phyloP scores from a whole-genome alignment of 768 basidiomycete genomes.

The Xanthoconium stramineum region DNA sequence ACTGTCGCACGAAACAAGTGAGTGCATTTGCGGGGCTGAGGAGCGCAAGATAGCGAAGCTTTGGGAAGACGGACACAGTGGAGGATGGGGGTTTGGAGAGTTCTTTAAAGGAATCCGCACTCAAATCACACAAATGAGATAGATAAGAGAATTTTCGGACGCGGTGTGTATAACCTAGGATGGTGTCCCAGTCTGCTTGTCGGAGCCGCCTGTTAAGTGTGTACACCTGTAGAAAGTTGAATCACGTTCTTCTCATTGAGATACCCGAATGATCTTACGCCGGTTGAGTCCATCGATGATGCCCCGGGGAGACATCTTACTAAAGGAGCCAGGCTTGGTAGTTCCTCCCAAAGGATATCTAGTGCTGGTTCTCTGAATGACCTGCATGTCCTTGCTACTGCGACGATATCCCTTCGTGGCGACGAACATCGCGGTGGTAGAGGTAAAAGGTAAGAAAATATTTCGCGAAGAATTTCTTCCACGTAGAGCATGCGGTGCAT shows the following conservation, averaged over 20 bases:
- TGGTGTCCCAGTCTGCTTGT: slow-evolving; percentile 1
- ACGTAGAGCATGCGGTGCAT: no score
- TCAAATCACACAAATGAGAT: not conserved
- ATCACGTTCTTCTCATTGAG: no score
- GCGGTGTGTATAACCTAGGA: slow-evolving; percentile 9
- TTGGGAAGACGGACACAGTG: slow-evolving; percentile 5
- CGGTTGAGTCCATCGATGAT: not conserved
- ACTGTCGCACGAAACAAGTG: slow-evolving; percentile 3
- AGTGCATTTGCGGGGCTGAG: not conserved
- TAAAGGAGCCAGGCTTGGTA: not conserved
- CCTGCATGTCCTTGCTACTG: not conserved
- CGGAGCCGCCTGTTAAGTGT: not conserved
- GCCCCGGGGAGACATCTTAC: not conserved
- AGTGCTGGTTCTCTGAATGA: not conserved
- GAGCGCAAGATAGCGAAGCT: not conserved
- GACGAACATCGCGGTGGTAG: no score
- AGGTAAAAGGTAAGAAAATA: no score
- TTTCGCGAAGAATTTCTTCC: no score
- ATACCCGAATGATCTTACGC: slow-evolving; percentile 1
- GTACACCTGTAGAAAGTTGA: not conserved
- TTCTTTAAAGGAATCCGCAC: not conserved
- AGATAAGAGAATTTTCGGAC: slow-evolving; percentile 3
- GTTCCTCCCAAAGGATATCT: not conserved
- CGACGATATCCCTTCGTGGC: no score
- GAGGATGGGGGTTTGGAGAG: not conserved